phyloP scores from a whole-genome alignment of 2,329 filamentous ascomycete genomes.

The Davidsoniella eucalypti region DNA sequence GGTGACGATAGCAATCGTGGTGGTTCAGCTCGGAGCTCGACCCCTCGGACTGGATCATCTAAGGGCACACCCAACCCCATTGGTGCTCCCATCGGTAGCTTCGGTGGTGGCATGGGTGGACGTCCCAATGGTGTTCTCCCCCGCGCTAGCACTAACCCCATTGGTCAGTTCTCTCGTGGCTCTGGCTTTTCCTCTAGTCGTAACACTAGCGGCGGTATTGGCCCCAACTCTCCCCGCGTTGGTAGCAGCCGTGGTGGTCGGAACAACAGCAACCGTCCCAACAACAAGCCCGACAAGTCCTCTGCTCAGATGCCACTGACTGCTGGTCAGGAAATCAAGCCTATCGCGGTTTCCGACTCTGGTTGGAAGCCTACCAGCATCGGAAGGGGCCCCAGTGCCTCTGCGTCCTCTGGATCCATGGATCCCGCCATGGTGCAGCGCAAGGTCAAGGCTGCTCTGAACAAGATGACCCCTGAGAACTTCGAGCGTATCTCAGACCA shows the following conservation, averaged over 20 bases:
- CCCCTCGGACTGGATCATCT: conserved; percentile 36
- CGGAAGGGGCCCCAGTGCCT: conserved; percentile 20
- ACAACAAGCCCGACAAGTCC: conserved; percentile 45
- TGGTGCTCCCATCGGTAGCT: conserved; percentile 37
- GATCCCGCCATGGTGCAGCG: conserved; percentile 88
- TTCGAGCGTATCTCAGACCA: conserved; percentile 92
- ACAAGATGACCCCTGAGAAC: conserved; percentile 99
- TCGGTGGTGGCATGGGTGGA: conserved; percentile 10
- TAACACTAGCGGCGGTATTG: conserved; percentile 34
- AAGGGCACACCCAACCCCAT: conserved; percentile 29
- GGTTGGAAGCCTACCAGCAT: conserved; percentile 85
- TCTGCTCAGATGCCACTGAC: conserved; percentile 88
- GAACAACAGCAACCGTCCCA: conserved; percentile 39
- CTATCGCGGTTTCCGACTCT: conserved; percentile 51
- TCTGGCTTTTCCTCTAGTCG: conserved; percentile 40
- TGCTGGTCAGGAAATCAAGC: conserved; percentile 63
- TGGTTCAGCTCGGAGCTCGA: conserved; percentile 38
- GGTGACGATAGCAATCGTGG: conserved; percentile 38
- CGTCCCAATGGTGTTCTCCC: conserved; percentile 6
- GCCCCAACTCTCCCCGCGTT: conserved; percentile 56
- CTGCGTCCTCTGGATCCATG: conserved; percentile 37
- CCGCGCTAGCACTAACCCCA: conserved; percentile 10
- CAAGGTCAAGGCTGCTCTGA: conserved; percentile 95
- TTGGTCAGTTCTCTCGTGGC: conserved; percentile 8
- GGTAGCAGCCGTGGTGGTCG: conserved; percentile 37